phyloP scores from a whole-genome alignment of 805 yeast genomes.

The Debaryomyces maramus region DNA sequence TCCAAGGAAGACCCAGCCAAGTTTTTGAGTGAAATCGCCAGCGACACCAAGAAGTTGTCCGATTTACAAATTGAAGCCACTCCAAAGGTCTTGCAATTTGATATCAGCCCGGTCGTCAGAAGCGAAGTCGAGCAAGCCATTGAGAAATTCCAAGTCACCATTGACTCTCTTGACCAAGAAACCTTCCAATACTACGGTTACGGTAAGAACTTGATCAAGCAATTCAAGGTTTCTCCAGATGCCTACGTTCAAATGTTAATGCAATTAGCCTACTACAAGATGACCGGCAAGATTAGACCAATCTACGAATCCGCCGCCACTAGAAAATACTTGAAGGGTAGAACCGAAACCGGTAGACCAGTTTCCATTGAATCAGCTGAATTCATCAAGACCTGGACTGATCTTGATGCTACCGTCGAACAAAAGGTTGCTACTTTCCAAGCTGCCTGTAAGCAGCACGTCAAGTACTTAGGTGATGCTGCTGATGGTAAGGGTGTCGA shows the following conservation, averaged over 20 bases:
- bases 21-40: conserved; percentile 27
- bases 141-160: conserved; percentile 54
- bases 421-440: conserved; percentile 69
- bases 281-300: conserved; percentile 77
- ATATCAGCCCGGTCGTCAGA: conserved; percentile 52
- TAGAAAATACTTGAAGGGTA: conserved; percentile 80
- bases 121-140: conserved; percentile 56
- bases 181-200: conserved; percentile 80
- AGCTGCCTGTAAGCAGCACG: conserved; percentile 73
- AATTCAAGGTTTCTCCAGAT: conserved; percentile 86
- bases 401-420: conserved; percentile 46
- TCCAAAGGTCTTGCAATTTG: conserved; percentile 48
- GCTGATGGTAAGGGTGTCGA: conserved; percentile 88
- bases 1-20: conserved; percentile 43
- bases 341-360: conserved; percentile 91
- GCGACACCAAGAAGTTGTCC: conserved; percentile 10
- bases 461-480: conserved; percentile 70
- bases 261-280: conserved; percentile 86
- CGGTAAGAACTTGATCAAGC: conserved; percentile 84
- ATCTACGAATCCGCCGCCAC: conserved; percentile 97
- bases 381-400: conserved; percentile 75
- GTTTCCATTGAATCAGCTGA: conserved; percentile 70
- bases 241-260: conserved; percentile 88
- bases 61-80: conserved; percentile 8
- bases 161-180: conserved; percentile 67